Base-by-base conservation (phyloP, 305 asterid species). In the Fraxinus latifolia region DNA sequence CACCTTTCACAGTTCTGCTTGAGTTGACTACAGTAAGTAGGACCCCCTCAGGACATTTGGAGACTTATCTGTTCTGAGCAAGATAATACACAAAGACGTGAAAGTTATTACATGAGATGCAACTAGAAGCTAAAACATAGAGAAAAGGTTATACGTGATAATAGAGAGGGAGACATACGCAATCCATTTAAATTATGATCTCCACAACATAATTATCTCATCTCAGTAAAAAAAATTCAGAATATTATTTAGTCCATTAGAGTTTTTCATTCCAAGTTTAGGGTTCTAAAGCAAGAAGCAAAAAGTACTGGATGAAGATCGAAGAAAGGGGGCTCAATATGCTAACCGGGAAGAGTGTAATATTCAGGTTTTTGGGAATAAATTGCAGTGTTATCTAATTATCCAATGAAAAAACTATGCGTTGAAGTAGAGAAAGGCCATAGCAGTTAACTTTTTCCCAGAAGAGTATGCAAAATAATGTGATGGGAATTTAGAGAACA, bases 1-100 rank as follows among this genome's bases (percentile, higher is more conserved):
- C 12, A 7, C 23, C 9, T 58, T 58, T 58, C 31, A 58, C 31
- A 58, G 17, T 58, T 58, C 70, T 5, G 29, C 70, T 19, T 19
- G 70, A 58, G 70, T 7, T 58, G 12, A 58, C 31, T 7, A 58
- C 12, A 58, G 12, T 19, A 19, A 4, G 70, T 58, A 58, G 70
- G 70, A 19, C 9, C 70, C 31, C 29, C 3, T 58, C 8, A 58
- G 29, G 12, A 58, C 70, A 58, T 6, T 7, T 58, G 70, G 39
- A 80, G 50, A 75, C 4, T 78, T 23, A 37, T 55, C 53, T 53
- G 65, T 72, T 70, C 25, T 27, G 74, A 53, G 12, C 80, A 84
- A 21, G 27, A n/a, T 7, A 34, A 58, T 58, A 58, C 21, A n/a
- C 15, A 71, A 6, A 32, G 11, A 72, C 50, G 5, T 72, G 23